Evolutionary conservation across 164 flowering plant species (phyloP), one percentile per base, ranked within the genome.

Genomic region (Litsea cubeba): DNA sequence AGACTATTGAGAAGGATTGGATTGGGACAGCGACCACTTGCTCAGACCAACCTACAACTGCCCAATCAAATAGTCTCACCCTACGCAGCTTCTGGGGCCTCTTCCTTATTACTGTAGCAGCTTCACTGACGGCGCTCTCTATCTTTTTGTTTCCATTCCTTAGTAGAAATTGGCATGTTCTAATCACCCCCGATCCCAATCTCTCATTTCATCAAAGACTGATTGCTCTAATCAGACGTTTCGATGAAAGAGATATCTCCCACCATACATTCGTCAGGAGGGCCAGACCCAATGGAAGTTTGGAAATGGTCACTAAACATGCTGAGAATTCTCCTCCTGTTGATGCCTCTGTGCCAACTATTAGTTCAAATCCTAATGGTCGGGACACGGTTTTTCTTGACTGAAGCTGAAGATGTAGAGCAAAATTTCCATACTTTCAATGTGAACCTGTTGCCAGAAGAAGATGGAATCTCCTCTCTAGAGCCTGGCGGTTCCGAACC

Each of bases 61-160:
- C 24, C 26, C 11, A 6, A 3, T 74, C 76, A 25, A 50, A 17
- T 35, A 67, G 75, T 62, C 75, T 72, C 32, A 50, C 66, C 65
- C 69, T 77, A 11, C 40, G 26, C 62, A 66, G 75, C 67, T 67
- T 72, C 17, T 35, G 62, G 62, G 75, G 79, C 20, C 79, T 77
- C 50, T 77, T 77, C 50, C 51, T 72, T 72, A 60, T 73, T 5
- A 57, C 73, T 5, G 79, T 58, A 6, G 40, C 68, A 5, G 50
- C 70, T 50, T 73, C 79, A 22, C 17, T 30, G 28, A 46, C 23
- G 11, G 79, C 76, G 22, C 30, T 77, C 24, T 25, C 73, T 18
- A 62, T 75, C n/a, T 71, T 2, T 62, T 12, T 49, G 12, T 23
- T n/a, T 26, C 1, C 8, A 5, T 76, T 72, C 72, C n/a, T 62